Conservation (phyloP, 108 stramenopile species). For the Nitzschia sp. region DNA sequence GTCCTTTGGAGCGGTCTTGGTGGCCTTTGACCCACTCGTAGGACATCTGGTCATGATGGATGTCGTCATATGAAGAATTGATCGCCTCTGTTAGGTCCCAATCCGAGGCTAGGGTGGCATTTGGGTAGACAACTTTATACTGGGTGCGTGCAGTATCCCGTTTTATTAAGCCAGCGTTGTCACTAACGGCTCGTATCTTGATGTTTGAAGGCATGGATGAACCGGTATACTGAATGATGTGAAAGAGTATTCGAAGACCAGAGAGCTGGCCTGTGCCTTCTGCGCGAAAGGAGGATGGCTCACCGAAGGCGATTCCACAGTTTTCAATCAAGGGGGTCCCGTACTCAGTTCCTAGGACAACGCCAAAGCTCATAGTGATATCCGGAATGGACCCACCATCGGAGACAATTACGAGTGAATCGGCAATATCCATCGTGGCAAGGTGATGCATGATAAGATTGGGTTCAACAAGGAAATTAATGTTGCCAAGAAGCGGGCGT, state of each 20-base stretch:
- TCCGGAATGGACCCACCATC: neutral
- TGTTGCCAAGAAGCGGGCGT: neutral
- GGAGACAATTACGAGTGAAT: neutral
- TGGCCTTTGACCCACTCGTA: neutral
- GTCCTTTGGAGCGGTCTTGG: neutral
- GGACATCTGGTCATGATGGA: neutral
- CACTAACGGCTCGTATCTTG: neutral
- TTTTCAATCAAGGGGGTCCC: neutral
- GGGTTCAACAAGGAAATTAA: neutral
- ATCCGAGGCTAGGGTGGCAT: neutral
- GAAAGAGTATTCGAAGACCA: neutral
- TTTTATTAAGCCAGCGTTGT: neutral
- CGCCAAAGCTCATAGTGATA: neutral
- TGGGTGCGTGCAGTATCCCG: neutral
- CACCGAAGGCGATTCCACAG: neutral
- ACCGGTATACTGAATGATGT: neutral
- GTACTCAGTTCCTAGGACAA: neutral
- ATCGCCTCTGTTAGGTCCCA: neutral
- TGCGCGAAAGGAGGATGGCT: constrained; percentile 2
- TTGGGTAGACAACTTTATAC: neutral
- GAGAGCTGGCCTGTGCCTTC: neutral
- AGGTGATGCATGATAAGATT: neutral
- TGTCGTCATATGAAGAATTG: neutral
- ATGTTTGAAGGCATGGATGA: neutral
- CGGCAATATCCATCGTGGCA: neutral